Conservation (phyloP, 208 protist species). For the Trypanosoma mega region DNA sequence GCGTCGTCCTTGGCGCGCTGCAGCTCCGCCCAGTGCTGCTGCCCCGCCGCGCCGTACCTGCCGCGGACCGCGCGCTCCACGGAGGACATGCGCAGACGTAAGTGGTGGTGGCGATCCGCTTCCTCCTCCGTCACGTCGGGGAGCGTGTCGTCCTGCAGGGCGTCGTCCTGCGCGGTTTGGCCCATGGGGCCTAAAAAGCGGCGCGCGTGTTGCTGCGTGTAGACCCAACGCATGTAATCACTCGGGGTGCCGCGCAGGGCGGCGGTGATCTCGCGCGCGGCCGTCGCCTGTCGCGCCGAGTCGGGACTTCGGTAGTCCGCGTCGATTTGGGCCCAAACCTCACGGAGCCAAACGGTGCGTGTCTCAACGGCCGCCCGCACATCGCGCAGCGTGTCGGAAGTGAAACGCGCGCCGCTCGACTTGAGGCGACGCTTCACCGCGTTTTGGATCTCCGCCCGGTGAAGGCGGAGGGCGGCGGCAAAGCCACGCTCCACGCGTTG, state of each 20-base stretch:
- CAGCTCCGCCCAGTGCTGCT: conserved; percentile 85
- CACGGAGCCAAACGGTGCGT: conserved; percentile 70
- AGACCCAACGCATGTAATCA: conserved; percentile 88
- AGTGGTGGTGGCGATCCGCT: conserved; percentile 71
- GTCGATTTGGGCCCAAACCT: conserved; percentile 88
- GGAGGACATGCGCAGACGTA: conserved; percentile 66
- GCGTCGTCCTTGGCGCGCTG: conserved; percentile 79
- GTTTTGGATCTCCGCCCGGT: conserved; percentile 82
- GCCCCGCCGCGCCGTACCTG: conserved; percentile 72
- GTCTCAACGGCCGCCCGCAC: conserved; percentile 64
- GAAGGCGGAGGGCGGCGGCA: conserved; percentile 44
- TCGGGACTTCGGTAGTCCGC: conserved; percentile 84
- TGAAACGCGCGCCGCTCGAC: conserved; percentile 55
- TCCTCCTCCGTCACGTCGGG: conserved; percentile 80
- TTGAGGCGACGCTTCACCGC: conserved; percentile 74
- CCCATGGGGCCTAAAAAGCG: conserved; percentile 66
- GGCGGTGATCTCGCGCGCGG: conserved; percentile 70
- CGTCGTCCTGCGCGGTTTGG: conserved; percentile 34
- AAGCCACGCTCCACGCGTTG: conserved; percentile 86
- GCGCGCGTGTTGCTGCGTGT: conserved; percentile 64
- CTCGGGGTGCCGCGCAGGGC: conserved; percentile 73
- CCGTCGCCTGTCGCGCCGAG: conserved; percentile 49
- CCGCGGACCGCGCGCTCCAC: conserved; percentile 71
- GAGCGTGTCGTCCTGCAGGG: conserved; percentile 52
- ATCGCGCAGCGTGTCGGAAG: conserved; percentile 57